Conservation (phyloP, 1,139 yeast genomes). For the Scheffersomyces cryptocercus region DNA sequence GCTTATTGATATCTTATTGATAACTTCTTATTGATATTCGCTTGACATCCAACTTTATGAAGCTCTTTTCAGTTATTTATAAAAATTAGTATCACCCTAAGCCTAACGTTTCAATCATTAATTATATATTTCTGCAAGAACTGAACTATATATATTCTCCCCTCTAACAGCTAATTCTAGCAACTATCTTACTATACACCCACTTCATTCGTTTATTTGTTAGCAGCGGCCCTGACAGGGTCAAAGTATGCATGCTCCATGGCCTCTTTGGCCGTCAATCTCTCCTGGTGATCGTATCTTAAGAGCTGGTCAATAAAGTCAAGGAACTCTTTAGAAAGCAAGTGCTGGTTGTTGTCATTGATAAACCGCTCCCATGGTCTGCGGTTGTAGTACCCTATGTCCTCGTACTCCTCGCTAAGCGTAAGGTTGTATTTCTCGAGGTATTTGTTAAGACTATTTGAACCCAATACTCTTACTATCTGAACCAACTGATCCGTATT, state of each 20-base stretch:
- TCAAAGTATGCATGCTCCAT: slow-evolving; percentile 80
- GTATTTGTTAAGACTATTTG: slow-evolving; percentile 76
- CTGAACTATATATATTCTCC: neutral
- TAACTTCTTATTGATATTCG: no score
- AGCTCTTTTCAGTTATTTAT: no score
- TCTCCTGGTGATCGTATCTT: slow-evolving; percentile 91
- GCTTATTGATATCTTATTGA: no score
- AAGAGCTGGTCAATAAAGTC: slow-evolving; percentile 83
- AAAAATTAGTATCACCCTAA: no score
- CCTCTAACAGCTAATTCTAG: no score
- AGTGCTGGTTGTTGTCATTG: slow-evolving; percentile 69
- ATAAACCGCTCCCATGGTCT: slow-evolving; percentile 88
- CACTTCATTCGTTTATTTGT: neutral
- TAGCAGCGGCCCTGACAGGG: slow-evolving; percentile 18
- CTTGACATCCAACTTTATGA: no score
- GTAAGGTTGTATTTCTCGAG: slow-evolving; percentile 73
- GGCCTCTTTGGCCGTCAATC: slow-evolving; percentile 94
- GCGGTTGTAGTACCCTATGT: slow-evolving; percentile 75
- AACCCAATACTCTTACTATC: slow-evolving; percentile 90
- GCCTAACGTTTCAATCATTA: no score
- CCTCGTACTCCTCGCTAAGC: slow-evolving; percentile 81
- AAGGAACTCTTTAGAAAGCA: slow-evolving; percentile 68
- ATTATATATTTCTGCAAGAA: neutral
- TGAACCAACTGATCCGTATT: slow-evolving; percentile 96
- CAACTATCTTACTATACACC: neutral